Percentiles rank a stretch among this genome's conserved stretches.
phyloP scores from a whole-genome alignment of 2,329 filamentous ascomycete genomes.

The Biscogniauxia sp. region DNA sequence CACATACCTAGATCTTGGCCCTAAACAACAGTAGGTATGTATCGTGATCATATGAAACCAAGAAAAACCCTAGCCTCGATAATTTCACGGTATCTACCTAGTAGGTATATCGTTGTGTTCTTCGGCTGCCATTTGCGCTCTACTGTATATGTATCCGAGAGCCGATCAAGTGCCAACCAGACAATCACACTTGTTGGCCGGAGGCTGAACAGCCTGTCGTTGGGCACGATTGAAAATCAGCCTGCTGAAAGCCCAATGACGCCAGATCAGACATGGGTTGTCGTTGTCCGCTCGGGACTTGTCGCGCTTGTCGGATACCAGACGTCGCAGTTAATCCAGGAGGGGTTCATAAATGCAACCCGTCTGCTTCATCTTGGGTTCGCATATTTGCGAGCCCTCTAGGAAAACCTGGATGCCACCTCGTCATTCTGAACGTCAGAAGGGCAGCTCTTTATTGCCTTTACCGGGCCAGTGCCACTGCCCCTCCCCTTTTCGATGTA shows the following conservation, averaged over 20 bases:
- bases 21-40: too few relatives aligned
- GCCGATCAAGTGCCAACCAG: neutral
- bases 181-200: neutral
- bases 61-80: too few relatives aligned
- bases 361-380: neutral
- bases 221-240: conserved; percentile 16
- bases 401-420: neutral
- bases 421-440: neutral
- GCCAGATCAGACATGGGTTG: conserved; percentile 17
- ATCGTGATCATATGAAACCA: too few relatives aligned
- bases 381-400: neutral
- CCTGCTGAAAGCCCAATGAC: conserved; percentile 19
- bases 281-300: conserved; percentile 6
- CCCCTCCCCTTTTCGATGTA: neutral
- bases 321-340: neutral
- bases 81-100: too few relatives aligned
- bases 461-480: neutral
- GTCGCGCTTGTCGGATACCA: neutral
- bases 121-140: neutral
- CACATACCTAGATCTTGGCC: too few relatives aligned
- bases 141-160: neutral
- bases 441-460: neutral
- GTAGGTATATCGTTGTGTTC: neutral
- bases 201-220: conserved; percentile 4
- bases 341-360: neutral